Evolutionary conservation across 1,284 basidiomycete genomes (phyloP), one percentile per base, ranked within the genome.

Genomic region (Apiotrichum veenhuisii): DNA sequence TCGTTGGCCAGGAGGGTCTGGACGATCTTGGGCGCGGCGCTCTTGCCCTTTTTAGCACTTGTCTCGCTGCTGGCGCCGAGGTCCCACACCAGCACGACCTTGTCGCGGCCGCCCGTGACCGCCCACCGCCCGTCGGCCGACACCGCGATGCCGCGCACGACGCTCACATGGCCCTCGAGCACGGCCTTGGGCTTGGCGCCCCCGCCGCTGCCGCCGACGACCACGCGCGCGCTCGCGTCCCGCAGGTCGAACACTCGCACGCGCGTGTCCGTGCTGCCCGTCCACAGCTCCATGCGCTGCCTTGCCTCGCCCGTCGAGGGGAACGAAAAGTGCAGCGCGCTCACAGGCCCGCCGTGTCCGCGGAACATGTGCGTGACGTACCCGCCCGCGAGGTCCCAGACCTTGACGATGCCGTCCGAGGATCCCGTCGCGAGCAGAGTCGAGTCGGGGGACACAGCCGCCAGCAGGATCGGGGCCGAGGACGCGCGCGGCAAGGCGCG

Each of bases 311-410:
- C 61, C 5, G 43, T 85, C 79, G 59, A 80, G 80, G 54, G 86
- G 83, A 70, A 88, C 72, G 87, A 87, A 78, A 95, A 97, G 44
- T 83, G 80, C 51, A 96, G 80, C 11, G 96, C 89, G 61, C 89
- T 91, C 66, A 98, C 88, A 51, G 97, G 89, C 18, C 96, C 95
- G 9, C 94, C 96, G 70, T 98, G 96, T 12, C 95, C 95, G 69
- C 89, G 89, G 81, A 97, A 94, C 15, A 93, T 83, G 75, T 99
- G 96, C 0, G 96, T 99, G 41, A 90, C 85, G 73, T 87, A 94
- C 11, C 92, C 95, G 20, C 86, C 85, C 3, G 82, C 78, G 45
- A 95, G 84, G 73, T 98, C 89, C 92, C 93, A 98, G 11, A 99
- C 89, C 80, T 98, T 98, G 55, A 97, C 95, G 22, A 90, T 84